Base-by-base conservation (phyloP, 495 filamentous ascomycete species). In the Polyplosphaeria fusca region DNA sequence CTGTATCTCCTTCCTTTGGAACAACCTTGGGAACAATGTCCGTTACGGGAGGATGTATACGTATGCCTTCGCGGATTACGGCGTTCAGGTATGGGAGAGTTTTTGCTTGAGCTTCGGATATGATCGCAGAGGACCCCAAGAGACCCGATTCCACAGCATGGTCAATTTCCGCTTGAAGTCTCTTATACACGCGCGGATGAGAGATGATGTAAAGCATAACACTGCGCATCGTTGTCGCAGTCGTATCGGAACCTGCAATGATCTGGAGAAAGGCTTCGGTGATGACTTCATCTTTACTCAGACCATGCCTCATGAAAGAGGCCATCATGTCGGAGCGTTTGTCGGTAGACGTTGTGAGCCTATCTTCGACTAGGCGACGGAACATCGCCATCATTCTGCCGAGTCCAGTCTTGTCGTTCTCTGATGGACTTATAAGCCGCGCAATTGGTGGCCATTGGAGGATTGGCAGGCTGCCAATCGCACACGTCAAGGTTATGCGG, bases 1-100 rank as follows among this genome's bases (percentile, higher is more conserved):
- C 38, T 16, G 57, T 74, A 37, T 81, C 80, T 4, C 82, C 83
- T 41, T 65, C 71, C 0, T 69, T 59, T 0, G 81, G 80, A 2
- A 77, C 74, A 18, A 72, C 67, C 49, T 77, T 79, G 1, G 68
- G 46, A 25, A 76, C 51, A 19, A 79, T 60, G 24, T 70, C 61
- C 4, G 30, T 35, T 5, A 56, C 37, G 5, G 64, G 49, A 23
- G 64, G 60, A 19, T 45, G 55, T 5, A 64, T 58, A 19, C 66
- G 43, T 30, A 69, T 18, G 12, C 48, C 65, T 44, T 70, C 67
- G 38, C 66, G 61, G n/a, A 68, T 60, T 2, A 61, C 55, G 2
- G 67, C 67, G 5, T 66, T 48, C n/a, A 70, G 50, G 49, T 70
- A 70, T 22, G 44, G 39, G 3, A 64, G 50, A 27, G 55, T 39